phyloP scores from a whole-genome alignment of 1,284 basidiomycete genomes.

The Violaceomyces palustris region DNA sequence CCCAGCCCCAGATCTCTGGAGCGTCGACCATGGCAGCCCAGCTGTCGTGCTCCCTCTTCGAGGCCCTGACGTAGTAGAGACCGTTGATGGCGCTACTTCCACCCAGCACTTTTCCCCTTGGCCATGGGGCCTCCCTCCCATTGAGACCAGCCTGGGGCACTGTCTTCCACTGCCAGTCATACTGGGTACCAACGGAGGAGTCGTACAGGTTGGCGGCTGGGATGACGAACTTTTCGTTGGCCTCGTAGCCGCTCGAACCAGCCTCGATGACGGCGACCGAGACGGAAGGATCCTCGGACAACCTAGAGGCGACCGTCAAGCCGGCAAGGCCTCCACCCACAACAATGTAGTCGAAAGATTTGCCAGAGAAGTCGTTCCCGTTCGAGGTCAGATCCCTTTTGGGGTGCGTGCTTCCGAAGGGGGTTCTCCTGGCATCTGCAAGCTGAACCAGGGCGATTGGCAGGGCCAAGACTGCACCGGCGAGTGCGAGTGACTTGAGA shows the following conservation, averaged over 20 bases:
- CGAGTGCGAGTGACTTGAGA: no score
- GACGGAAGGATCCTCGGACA: constrained; percentile 35
- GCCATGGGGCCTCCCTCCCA: constrained; percentile 6
- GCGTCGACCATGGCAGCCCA: constrained; percentile 23
- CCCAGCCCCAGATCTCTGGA: constrained; percentile 30
- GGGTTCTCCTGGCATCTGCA: no score
- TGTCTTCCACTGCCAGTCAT: constrained; percentile 43
- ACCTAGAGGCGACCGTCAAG: constrained; percentile 35
- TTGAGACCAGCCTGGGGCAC: constrained; percentile 12
- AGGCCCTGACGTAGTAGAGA: constrained; percentile 38
- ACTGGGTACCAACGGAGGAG: constrained; percentile 14
- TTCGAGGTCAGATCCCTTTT: constrained; percentile 9
- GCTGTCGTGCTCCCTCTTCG: constrained; percentile 21
- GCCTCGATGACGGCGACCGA: constrained; percentile 56
- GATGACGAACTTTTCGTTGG: constrained; percentile 16
- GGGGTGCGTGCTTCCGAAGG: no score
- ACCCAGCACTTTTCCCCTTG: constrained; percentile 35
- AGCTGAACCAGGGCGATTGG: no score
- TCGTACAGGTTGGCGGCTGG: constrained; percentile 41
- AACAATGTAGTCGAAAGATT: constrained; percentile 51
- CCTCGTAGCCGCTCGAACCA: constrained; percentile 50
- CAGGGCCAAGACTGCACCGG: no score
- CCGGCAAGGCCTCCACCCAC: constrained; percentile 61
- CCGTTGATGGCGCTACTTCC: constrained; percentile 45
- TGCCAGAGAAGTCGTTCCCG: constrained; percentile 10